phyloP scores from a whole-genome alignment of 192 early-diverging fungal species.

The Backusella mclennaniae region DNA sequence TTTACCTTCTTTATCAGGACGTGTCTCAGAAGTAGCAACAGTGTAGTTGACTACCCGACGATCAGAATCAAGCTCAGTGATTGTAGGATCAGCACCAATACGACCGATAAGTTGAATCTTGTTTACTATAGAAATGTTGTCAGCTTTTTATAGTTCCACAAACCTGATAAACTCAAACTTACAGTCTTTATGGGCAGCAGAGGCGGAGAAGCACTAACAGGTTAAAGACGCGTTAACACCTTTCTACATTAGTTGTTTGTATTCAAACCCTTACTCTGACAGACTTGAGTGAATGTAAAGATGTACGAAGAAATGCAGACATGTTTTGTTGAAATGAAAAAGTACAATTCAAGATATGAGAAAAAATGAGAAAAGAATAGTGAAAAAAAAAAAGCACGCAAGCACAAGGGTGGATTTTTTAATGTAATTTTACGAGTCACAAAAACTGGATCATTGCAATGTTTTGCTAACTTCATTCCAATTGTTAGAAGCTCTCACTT shows the following conservation, averaged over 20 bases:
- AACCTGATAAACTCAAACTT: background rate
- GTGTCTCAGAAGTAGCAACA: constrained; percentile 61
- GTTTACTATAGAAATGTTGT: constrained; percentile 46
- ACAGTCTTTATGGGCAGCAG: constrained; percentile 17
- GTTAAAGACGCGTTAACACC: background rate
- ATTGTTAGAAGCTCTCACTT: no score
- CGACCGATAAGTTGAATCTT: constrained; percentile 65
- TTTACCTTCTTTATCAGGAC: constrained; percentile 58
- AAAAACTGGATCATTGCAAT: background rate
- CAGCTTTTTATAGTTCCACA: background rate
- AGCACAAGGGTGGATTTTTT: background rate
- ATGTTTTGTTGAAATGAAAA: background rate
- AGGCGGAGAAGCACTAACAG: constrained; percentile 25
- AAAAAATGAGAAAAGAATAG: background rate
- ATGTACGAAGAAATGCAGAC: constrained; percentile 12
- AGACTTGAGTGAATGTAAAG: background rate
- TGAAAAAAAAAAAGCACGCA: background rate
- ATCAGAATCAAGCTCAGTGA: constrained; percentile 40
- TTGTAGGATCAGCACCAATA: constrained; percentile 60
- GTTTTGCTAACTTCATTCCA: no score
- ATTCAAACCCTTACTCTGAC: constrained; percentile 12
- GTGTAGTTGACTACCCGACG: constrained; percentile 52
- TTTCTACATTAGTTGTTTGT: background rate
- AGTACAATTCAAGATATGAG: background rate
- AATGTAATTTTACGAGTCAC: background rate